Conservation (phyloP, 2,329 filamentous ascomycete species). For the Colletotrichum ledebouriae region DNA sequence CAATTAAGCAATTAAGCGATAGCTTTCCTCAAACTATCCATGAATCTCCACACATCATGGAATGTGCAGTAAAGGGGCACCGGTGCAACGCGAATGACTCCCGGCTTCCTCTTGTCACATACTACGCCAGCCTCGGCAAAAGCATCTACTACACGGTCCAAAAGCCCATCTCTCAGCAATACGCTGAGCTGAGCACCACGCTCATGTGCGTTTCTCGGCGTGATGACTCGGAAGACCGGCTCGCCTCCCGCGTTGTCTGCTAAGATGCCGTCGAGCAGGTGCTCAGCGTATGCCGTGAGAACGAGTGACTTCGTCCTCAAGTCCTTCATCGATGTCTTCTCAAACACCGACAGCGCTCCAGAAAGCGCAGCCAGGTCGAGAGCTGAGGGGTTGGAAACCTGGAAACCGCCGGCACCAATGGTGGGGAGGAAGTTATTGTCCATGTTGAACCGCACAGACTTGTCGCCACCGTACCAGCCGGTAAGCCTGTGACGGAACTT, state of each 20-base stretch:
- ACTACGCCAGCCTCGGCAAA: slow-evolving; percentile 79
- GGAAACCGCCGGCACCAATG: slow-evolving; percentile 79
- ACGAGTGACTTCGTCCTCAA: slow-evolving; percentile 79
- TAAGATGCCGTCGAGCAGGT: slow-evolving; percentile 67
- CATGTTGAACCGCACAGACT: slow-evolving; percentile 78
- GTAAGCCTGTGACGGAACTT: slow-evolving; percentile 72
- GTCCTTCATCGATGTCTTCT: slow-evolving; percentile 75
- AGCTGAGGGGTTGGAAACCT: slow-evolving; percentile 81
- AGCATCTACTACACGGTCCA: slow-evolving; percentile 75
- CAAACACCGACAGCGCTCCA: slow-evolving; percentile 81
- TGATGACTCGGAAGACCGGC: slow-evolving; percentile 73
- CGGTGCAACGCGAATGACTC: slow-evolving; percentile 87
- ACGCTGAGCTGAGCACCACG: slow-evolving; percentile 86
- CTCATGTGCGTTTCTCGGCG: slow-evolving; percentile 75
- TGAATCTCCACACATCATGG: slow-evolving; percentile 73
- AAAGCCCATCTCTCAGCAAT: slow-evolving; percentile 73
- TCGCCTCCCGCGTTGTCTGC: slow-evolving; percentile 48
- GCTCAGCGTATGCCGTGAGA: slow-evolving; percentile 83
- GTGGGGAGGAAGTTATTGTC: slow-evolving; percentile 79
- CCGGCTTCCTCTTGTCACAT: slow-evolving; percentile 86
- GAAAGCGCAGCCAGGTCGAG: slow-evolving; percentile 82
- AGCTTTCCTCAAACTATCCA: slow-evolving; percentile 55
- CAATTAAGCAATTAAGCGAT: slow-evolving; percentile 31
- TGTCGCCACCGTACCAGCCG: slow-evolving; percentile 85
- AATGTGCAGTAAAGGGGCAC: slow-evolving; percentile 88